phyloP scores from a whole-genome alignment of 805 yeast species.

The Maudiozyma turicensis region DNA sequence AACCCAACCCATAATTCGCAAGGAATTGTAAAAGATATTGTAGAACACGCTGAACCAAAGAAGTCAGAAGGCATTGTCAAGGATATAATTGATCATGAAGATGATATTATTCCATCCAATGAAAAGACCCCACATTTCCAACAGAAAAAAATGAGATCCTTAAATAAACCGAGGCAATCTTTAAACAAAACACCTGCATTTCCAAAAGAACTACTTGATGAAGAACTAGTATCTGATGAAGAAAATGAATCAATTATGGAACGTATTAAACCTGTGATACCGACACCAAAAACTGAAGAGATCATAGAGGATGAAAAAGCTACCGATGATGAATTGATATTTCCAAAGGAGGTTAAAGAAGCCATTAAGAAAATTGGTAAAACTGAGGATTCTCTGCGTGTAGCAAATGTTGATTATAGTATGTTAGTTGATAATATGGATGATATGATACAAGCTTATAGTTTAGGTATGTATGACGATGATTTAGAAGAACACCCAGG shows the following conservation, averaged over 20 bases:
- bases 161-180: slow-evolving; percentile 1
- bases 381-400: slow-evolving; percentile 7
- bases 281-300: slow-evolving; percentile 2
- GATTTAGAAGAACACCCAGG: slow-evolving; percentile 46
- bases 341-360: slow-evolving; percentile 9
- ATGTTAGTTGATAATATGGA: slow-evolving; percentile 39
- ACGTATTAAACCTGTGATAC: not conserved
- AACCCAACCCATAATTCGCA: not conserved
- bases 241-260: not conserved
- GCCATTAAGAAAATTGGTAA: slow-evolving; percentile 4
- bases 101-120: too few species aligned
- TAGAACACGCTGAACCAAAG: not conserved
- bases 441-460: slow-evolving; percentile 51
- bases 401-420: slow-evolving; percentile 32
- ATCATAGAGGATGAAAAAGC: not conserved
- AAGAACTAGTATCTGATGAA: slow-evolving; percentile 1
- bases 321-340: slow-evolving; percentile 1
- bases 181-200: not conserved
- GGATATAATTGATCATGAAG: too few species aligned
- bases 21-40: not conserved
- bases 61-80: too few species aligned
- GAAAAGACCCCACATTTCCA: too few species aligned
- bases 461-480: slow-evolving; percentile 51
- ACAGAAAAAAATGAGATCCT: slow-evolving; percentile 5
- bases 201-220: slow-evolving; percentile 7